Evolutionary conservation across 2,329 filamentous ascomycete genomes (phyloP), one percentile per base, ranked within the genome.

Genomic region (Hirsutella minnesotensis): DNA sequence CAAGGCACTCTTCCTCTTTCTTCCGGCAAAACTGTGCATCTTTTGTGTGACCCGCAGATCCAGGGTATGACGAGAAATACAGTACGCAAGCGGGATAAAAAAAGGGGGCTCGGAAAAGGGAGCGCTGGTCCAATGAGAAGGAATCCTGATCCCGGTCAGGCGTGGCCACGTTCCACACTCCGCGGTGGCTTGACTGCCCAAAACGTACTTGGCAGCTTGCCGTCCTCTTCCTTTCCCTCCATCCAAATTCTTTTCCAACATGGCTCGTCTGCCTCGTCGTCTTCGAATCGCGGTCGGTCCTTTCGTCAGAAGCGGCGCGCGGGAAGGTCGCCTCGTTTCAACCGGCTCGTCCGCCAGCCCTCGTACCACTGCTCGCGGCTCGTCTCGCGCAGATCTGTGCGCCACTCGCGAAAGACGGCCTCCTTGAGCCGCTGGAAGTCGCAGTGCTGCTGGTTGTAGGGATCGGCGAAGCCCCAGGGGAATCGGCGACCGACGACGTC

Each of bases 391-490:
- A 98, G 71, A 59, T 98, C 92, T 36, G 76, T 76, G 40, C 90
- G 83, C 92, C 92, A 98, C 57, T 96, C 90, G 50, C 72, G 80
- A 62, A 98, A 98, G 27, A 98, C 85, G 8, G 83, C 81, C 46
- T 96, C 89, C 65, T 92, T 92, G 51, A 98, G 74, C 48, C 83
- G 82, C 44, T 84, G 71, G 61, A 95, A 98, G 64, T 98, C 92
- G 65, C 92, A 98, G 66, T 98, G 92, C 53, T 85, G 78, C 24
- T 81, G 73, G 55, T 96, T 82, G 68, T 92, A 89, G 1, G 92
- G 92, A 57, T 96, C 87, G 4, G 92, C 92, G 53, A 95, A 94
- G 7, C 92, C 92, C 92, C 92, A 98, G 0, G 92, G 86, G 60
- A 96, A 98, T 50, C 83, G 81, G 46, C 92, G 84, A 38, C 92